Percentiles rank a stretch among this genome's conserved stretches.
Evolutionary conservation across 73 alveolate species (phyloP).

Genomic region (Tetrahymena borealis): DNA sequence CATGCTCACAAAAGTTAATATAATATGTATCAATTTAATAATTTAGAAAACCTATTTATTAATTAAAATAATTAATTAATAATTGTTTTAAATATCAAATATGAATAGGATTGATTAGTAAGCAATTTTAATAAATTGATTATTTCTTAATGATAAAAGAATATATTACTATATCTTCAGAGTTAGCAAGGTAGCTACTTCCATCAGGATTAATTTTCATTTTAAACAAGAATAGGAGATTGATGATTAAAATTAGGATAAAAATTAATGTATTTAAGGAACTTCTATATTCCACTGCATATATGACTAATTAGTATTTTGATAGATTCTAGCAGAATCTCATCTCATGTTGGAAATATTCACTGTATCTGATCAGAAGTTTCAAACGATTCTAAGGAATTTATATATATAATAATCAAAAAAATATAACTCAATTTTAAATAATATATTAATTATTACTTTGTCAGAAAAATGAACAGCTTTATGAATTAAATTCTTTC

Average conservation of each 20-base stretch:
- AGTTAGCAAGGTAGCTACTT: background rate
- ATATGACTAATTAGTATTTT: background rate
- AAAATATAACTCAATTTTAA: background rate
- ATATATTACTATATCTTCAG: background rate
- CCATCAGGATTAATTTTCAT: background rate
- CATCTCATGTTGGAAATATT: slow-evolving; percentile 15
- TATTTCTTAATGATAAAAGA: background rate
- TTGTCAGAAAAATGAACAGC: slow-evolving; percentile 4
- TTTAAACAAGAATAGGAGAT: background rate
- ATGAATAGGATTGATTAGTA: too few species aligned
- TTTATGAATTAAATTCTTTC: slow-evolving; percentile 3
- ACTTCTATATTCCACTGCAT: background rate
- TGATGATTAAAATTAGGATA: background rate
- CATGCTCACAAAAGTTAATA: background rate
- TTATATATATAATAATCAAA: too few species aligned
- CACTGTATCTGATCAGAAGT: background rate
- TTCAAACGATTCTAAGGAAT: background rate
- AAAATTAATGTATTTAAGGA: background rate
- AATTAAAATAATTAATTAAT: too few species aligned
- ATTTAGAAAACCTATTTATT: background rate
- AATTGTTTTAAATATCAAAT: background rate
- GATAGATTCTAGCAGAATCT: slow-evolving; percentile 13
- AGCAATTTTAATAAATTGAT: background rate
- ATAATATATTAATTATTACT: background rate
- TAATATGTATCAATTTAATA: background rate